Percentiles rank a stretch among this genome's conserved stretches.
Conservation (phyloP, 2,329 filamentous ascomycete species). For the Apiospora sp. region DNA sequence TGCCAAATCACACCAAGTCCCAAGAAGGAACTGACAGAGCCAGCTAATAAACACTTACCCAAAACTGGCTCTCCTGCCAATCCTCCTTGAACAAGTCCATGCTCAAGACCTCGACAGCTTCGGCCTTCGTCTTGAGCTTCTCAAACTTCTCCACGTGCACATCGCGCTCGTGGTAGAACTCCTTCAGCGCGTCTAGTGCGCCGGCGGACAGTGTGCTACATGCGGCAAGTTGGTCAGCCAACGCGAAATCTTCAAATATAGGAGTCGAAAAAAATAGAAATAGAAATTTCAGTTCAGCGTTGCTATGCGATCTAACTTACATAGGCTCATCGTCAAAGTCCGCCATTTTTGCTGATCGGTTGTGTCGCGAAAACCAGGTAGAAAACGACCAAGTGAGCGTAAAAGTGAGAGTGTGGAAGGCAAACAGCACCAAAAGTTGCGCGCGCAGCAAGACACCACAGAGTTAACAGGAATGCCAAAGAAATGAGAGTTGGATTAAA, state of each 20-base stretch:
- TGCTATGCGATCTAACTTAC: slow-evolving; percentile 44
- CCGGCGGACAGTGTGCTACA: slow-evolving; percentile 69
- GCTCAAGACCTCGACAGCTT: slow-evolving; percentile 58
- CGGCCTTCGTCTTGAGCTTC: slow-evolving; percentile 68
- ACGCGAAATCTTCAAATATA: background rate
- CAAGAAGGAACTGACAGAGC: background rate
- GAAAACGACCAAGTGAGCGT: background rate
- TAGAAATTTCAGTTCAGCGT: background rate
- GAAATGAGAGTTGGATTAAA: background rate
- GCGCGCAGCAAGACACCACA: background rate
- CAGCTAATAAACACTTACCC: slow-evolving; percentile 59
- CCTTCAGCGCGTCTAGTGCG: slow-evolving; percentile 72
- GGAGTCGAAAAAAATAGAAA: background rate
- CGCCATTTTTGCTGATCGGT: slow-evolving; percentile 31
- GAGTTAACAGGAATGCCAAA: background rate
- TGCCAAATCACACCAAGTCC: no score
- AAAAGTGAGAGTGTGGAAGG: background rate
- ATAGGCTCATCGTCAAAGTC: slow-evolving; percentile 57
- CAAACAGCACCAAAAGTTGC: slow-evolving; percentile 1
- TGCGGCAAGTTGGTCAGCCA: background rate
- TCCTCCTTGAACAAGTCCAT: slow-evolving; percentile 77
- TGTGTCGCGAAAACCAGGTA: background rate
- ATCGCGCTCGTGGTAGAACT: slow-evolving; percentile 79
- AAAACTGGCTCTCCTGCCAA: slow-evolving; percentile 87
- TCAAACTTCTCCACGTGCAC: slow-evolving; percentile 71